Evolutionary conservation across 1,284 basidiomycete genomes (phyloP), one percentile per base, ranked within the genome.

Genomic region (Leccinum colubrinum): DNA sequence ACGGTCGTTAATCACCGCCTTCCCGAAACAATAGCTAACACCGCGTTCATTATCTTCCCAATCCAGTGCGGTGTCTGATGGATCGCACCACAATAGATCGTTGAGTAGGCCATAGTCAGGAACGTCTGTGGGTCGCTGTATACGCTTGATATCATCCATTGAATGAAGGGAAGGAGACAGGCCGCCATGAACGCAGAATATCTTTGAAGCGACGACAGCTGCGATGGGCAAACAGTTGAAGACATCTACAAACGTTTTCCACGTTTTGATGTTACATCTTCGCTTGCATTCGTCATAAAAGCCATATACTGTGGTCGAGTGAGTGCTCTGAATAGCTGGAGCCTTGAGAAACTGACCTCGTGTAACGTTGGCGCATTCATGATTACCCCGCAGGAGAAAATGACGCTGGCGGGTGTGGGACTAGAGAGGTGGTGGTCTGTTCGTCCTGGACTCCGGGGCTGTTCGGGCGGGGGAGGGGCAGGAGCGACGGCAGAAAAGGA

Each of bases 211-310:
- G 58, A 99, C 97, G 68, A 99, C 94, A 41, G 97, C 96, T 46
- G 97, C 96, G 71, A 99, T 99, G 54, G 97, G 97, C 11, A 99
- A 85, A 70, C 95, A 95, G 79, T 99, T 99, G 86, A 99, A 99
- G 51, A 98, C 97, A 78, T 99, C 97, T 76, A 98, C 95, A 77
- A 99, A 99, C 12, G 95, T 96, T 81, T 98, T 99, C 97, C 97
- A 99, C 46, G 95, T 96, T 82, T 99, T 99, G 85, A 99, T 97
- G 78, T 98, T 98, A 83, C 95, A 97, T 68, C 97, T 87, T 72
- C 97, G 90, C 81, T 99, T 99, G 85, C 97, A 99, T 80, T 99
- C 97, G 80, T 99, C 97, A 78, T 99, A 99, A 80, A 99, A 99
- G 48, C 97, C 97, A 74, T 99, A 99, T 30, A 99, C 97, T 95